Evolutionary conservation across 2,329 filamentous ascomycete genomes (phyloP), one percentile per base, ranked within the genome.

Genomic region (Colletotrichum sp.): DNA sequence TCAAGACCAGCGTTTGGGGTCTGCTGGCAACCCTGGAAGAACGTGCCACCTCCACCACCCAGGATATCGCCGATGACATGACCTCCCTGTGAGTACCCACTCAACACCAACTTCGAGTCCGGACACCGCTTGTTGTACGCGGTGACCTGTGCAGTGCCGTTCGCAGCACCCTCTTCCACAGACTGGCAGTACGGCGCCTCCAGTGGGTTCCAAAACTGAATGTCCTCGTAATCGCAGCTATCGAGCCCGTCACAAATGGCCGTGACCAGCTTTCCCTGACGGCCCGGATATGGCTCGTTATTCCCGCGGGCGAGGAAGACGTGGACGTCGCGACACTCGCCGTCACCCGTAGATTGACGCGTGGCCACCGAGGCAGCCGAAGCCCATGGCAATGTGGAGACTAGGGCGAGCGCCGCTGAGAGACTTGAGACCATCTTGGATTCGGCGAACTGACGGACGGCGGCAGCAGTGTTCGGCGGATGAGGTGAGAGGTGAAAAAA

Each of bases 1-100:
- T 82, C 80, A 22, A 85, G 69, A 2, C 80, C 80, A 10, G 78
- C 58, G 30, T 77, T 81, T 15, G 66, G 8, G 15, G 76, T 70
- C 70, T 81, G 79, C 34, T 79, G 77, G 66, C 83, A 85, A 18
- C 76, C 80, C 28, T 84, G 75, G 64, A 83, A 84, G 72, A 82
- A 83, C 8, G 77, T 79, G 22, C 84, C 84, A 25, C 83, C 83
- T 13, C 82, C 82, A 12, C 82, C 82, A 56, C 81, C 82, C 8
- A 85, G 77, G 30, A 86, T 80, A 74, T 85, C 85, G 58, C 84
- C 81, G 22, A 84, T 77, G 15, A 87, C 80, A 3, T 86, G 84
- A 3, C 80, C 83, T 62, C 86, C 86, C 74, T 87, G 84, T 3
- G 83, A 85, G 77, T 86, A 87, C 0, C 86, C 86, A 74, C 83